Base-by-base conservation (phyloP, 305 asterid species). In the Caryopteris hybrid region DNA sequence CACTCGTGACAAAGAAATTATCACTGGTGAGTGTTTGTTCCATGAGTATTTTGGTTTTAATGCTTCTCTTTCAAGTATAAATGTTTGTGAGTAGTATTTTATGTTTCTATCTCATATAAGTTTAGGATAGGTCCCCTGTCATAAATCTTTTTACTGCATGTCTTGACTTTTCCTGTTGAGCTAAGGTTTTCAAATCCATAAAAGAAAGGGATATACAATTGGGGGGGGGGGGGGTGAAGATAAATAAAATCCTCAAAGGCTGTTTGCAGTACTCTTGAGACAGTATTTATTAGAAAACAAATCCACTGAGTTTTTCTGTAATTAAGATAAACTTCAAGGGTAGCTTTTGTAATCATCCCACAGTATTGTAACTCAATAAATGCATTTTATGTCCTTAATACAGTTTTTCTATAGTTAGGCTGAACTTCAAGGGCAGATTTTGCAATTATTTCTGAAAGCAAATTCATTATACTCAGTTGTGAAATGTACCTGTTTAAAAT, bases 1-100 rank as follows among this genome's bases (percentile, higher is more conserved):
- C 78, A 86, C 96, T 66, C 75, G 87, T 78, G 90, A 91, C 81
- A 83, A 78, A 80, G 99, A 94, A 79, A 89, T 91, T 78, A 85
- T 94, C 72, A 91, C 97, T 46, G 99, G 99, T 91, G 79, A 82
- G 82, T 47, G 76, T 62, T 18, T 42, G 41, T 38, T 73, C 47
- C 38, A 34, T 45, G 13, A 25, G 66, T 64, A 52, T 60, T 68
- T 60, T 64, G 20, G 20, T 60, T 29, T 42, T 14, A 27, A 38
- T 52, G 29, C 36, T 55, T 52, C 50, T 8, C 63, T 57, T 60
- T 58, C 55, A 27, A 33, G 43, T 67, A 46, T 31, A 12, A 29
- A 23, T 53, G 13, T 21, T 20, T 41, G 16, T 54, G 68, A 47
- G 46, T 66, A 51, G 42, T 20, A 8, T 52, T 17, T 55, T 42